phyloP scores from a whole-genome alignment of 495 filamentous ascomycete genomes.

The Rusavskia elegans region DNA sequence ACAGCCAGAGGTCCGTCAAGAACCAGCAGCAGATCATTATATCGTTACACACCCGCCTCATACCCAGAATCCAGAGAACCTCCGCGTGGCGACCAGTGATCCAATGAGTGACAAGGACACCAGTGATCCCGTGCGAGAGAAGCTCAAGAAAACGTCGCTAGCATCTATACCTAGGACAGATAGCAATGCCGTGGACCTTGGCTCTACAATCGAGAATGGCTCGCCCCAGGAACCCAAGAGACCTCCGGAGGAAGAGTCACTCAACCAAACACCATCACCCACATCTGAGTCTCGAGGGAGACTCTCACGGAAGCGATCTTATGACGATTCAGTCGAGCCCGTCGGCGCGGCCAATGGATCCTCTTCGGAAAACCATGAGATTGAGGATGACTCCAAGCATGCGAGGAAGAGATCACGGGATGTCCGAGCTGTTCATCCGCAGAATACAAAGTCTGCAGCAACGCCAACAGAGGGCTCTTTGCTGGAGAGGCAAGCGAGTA shows the following conservation, averaged over 20 bases:
- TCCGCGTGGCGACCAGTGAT: slow-evolving; percentile 1
- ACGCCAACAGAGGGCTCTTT: slow-evolving; percentile 13
- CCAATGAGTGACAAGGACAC: slow-evolving; percentile 28
- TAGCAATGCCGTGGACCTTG: slow-evolving; percentile 4
- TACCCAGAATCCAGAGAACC: neutral
- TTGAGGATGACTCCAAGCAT: neutral
- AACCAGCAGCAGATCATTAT: neutral
- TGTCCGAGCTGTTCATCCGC: slow-evolving; percentile 8
- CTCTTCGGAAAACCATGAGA: neutral
- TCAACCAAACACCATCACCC: neutral
- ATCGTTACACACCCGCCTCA: neutral
- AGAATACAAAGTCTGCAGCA: neutral
- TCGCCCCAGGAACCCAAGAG: neutral
- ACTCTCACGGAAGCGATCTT: slow-evolving; percentile 36
- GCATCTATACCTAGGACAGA: slow-evolving; percentile 18
- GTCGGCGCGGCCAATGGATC: neutral
- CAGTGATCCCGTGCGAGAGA: slow-evolving; percentile 42
- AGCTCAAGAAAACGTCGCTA: slow-evolving; percentile 46
- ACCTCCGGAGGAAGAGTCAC: neutral
- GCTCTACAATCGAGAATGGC: slow-evolving; percentile 9
- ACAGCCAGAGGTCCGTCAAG: neutral
- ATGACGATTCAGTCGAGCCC: slow-evolving; percentile 18
- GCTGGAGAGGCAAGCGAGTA: slow-evolving; percentile 3
- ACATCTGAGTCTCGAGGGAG: slow-evolving; percentile 20
- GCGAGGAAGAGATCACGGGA: slow-evolving; percentile 25